These are phyloP conservation scores for Mycena albidolilacea DNA, from an alignment of 768 basidiomycete genomes.

Conservation along the genomic window DNA sequence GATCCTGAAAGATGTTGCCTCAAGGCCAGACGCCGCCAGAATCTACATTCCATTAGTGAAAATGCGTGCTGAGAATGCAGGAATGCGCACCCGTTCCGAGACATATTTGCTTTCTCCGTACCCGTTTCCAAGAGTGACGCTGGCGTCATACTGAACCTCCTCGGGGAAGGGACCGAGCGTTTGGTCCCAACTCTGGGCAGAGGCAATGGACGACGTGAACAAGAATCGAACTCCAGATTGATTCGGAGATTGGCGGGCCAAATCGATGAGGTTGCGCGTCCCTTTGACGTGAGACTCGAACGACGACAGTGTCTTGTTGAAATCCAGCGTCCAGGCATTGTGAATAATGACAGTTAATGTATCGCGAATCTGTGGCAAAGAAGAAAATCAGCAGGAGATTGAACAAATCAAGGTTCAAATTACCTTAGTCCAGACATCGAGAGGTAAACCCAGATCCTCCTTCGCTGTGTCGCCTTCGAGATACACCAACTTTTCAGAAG, in stretches of 20 bases:
- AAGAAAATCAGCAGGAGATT: neutral
- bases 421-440: constrained; percentile 49
- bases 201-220: constrained; percentile 17
- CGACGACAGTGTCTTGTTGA: constrained; percentile 38
- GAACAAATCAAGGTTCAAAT: constrained; percentile 12
- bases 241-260: constrained; percentile 34
- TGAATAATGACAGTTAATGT: constrained; percentile 57
- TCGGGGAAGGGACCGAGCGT: constrained; percentile 51
- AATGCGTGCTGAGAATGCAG: neutral
- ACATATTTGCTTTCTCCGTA: constrained; percentile 55
- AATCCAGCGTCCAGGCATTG: constrained; percentile 65
- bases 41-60: neutral
- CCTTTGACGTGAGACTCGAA: constrained; percentile 60
- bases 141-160: constrained; percentile 46
- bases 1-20: constrained; percentile 39
- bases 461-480: constrained; percentile 54
- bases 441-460: constrained; percentile 46
- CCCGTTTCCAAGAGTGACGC: constrained; percentile 47
- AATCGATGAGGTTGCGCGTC: constrained; percentile 53
- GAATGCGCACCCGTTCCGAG: constrained; percentile 47
- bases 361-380: constrained; percentile 43
- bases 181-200: constrained; percentile 42
- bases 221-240: too few species aligned
- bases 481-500: constrained; percentile 50
- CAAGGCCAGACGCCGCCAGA: neutral